Conservation (phyloP, 768 basidiomycete genomes). For the Pleurotus platypus region DNA sequence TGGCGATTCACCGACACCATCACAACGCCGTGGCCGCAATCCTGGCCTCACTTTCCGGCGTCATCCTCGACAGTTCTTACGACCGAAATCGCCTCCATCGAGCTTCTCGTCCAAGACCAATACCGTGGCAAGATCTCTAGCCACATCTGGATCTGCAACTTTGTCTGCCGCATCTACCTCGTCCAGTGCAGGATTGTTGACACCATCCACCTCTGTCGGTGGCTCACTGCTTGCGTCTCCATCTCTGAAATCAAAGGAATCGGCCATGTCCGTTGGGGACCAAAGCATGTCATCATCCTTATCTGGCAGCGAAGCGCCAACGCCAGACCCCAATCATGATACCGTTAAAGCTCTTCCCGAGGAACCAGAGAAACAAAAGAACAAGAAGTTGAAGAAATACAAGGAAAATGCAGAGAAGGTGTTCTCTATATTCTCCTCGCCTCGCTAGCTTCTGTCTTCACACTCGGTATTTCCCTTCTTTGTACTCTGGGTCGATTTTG, state of each 20-base stretch:
- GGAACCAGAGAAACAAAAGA: conserved; percentile 60
- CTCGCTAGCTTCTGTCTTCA: conserved; percentile 40
- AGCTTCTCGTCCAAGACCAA: conserved; percentile 39
- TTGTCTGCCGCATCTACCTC: conserved; percentile 36
- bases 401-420: conserved; percentile 87
- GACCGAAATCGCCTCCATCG: conserved; percentile 62
- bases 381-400: conserved; percentile 79
- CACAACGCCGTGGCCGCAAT: conserved; percentile 67
- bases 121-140: conserved; percentile 27
- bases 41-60: conserved; percentile 71
- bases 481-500: conserved; percentile 5
- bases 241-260: conserved; percentile 80
- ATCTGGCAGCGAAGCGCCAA: conserved; percentile 33
- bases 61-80: conserved; percentile 68
- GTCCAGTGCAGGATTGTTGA: conserved; percentile 46
- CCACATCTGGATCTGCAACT: conserved; percentile 44
- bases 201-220: conserved; percentile 59
- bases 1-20: conserved; percentile 42
- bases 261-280: conserved; percentile 68
- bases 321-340: conserved; percentile 25
- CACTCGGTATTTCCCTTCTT: neutral
- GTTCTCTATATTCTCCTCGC: conserved; percentile 76
- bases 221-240: conserved; percentile 47
- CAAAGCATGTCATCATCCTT: conserved; percentile 71
- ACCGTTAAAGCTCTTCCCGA: conserved; percentile 25